Conservation (phyloP, 306 rosid species). For the Crataegus laevigata region DNA sequence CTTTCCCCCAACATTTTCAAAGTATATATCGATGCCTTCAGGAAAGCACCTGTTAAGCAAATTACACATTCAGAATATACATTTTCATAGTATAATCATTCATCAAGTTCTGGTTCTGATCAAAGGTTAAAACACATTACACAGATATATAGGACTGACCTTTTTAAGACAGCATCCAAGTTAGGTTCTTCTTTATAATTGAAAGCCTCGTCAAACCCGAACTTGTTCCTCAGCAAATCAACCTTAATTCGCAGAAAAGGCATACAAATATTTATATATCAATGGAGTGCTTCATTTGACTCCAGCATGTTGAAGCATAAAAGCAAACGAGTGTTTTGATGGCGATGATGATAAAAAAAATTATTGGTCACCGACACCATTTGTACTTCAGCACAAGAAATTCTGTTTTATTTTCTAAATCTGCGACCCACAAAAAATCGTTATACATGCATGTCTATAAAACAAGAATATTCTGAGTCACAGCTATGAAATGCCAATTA, state of each 20-base stretch:
- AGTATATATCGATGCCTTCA: conserved; percentile 19
- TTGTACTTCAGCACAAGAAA: too few relatives aligned
- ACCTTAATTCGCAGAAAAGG: conserved; percentile 4
- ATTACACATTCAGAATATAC: neutral
- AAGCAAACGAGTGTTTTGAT: too few relatives aligned
- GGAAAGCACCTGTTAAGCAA: conserved; percentile 9
- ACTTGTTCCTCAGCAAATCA: conserved; percentile 22
- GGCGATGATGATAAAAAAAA: too few relatives aligned
- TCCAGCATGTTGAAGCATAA: neutral
- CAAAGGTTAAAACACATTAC: neutral
- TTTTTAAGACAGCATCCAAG: conserved; percentile 19
- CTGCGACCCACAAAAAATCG: too few relatives aligned
- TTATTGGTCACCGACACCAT: too few relatives aligned
- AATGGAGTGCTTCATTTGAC: neutral
- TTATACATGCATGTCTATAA: too few relatives aligned
- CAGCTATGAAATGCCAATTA: too few relatives aligned
- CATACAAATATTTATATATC: neutral
- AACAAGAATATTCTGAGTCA: too few relatives aligned
- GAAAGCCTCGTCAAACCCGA: conserved; percentile 27
- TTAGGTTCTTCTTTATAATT: conserved; percentile 31
- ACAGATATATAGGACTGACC: neutral
- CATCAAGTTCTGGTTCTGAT: neutral
- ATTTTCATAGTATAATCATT: too few relatives aligned
- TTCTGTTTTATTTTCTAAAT: too few relatives aligned
- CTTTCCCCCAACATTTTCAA: conserved; percentile 31